phyloP scores from a whole-genome alignment of 495 filamentous ascomycete genomes.

The Lophiostoma macrostomum region DNA sequence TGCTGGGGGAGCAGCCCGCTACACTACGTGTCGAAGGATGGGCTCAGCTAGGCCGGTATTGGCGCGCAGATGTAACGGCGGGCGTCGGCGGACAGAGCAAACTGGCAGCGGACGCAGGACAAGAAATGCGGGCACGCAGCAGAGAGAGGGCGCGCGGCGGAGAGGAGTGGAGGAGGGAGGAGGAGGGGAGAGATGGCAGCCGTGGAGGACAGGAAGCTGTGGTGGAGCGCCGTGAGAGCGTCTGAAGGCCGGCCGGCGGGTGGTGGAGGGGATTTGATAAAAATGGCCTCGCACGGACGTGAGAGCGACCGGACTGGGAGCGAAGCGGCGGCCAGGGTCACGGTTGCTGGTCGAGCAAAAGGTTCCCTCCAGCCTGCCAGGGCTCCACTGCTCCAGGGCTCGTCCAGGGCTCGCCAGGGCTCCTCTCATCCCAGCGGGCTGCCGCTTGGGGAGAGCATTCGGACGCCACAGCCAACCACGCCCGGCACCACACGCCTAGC shows the following conservation, averaged over 20 bases:
- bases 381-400: neutral
- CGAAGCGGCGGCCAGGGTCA: neutral
- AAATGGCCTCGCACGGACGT: slow-evolving; percentile 20
- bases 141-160: neutral
- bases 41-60: slow-evolving; percentile 21
- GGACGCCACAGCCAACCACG: slow-evolving; percentile 7
- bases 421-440: too few species aligned
- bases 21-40: slow-evolving; percentile 26
- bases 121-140: neutral
- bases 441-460: too few species aligned
- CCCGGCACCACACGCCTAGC: slow-evolving; percentile 1
- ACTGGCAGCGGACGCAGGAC: neutral
- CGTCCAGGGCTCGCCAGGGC: neutral
- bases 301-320: neutral
- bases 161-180: neutral
- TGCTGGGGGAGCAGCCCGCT: slow-evolving; percentile 13
- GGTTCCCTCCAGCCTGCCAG: neutral
- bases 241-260: neutral
- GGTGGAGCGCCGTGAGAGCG: neutral
- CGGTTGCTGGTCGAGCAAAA: too few species aligned
- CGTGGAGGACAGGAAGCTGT: slow-evolving; percentile 2
- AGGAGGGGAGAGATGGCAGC: neutral
- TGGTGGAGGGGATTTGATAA: slow-evolving; percentile 8
- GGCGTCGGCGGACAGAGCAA: neutral
- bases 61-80: slow-evolving; percentile 7